phyloP scores from a whole-genome alignment of 768 basidiomycete species.

The Porpolomopsis calyptriformis region DNA sequence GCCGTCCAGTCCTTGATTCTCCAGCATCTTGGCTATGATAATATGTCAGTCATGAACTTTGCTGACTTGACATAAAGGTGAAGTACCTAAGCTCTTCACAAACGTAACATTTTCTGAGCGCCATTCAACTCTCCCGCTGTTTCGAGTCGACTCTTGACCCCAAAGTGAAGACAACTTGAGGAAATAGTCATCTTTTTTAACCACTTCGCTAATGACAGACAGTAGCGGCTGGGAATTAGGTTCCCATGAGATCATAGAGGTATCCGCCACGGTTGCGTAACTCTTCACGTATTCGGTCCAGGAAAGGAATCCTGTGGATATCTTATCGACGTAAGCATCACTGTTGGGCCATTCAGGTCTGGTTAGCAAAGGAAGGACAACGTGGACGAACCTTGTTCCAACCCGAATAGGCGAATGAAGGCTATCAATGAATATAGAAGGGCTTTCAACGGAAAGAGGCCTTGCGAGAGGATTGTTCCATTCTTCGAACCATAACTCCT shows the following conservation, averaged over 20 bases:
- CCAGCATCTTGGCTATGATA: constrained; percentile 54
- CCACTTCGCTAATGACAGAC: constrained; percentile 36
- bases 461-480: constrained; percentile 55
- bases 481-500: constrained; percentile 64
- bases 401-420: constrained; percentile 31
- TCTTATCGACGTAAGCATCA: constrained; percentile 58
- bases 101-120: constrained; percentile 38
- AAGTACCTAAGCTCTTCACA: constrained; percentile 31
- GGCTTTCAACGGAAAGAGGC: constrained; percentile 36
- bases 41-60: neutral
- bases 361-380: neutral
- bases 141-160: constrained; percentile 71
- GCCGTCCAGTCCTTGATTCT: constrained; percentile 38
- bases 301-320: constrained; percentile 65
- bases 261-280: constrained; percentile 34
- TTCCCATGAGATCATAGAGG: constrained; percentile 42
- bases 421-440: constrained; percentile 36
- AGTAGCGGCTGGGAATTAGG: constrained; percentile 38
- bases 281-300: constrained; percentile 60
- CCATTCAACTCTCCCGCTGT: constrained; percentile 40
- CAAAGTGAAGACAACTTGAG: constrained; percentile 51
- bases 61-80: neutral
- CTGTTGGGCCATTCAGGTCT: constrained; percentile 16
- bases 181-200: constrained; percentile 48
- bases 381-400: constrained; percentile 24